These are phyloP conservation scores for Solanum ossicruentum DNA, from an alignment of 257 asterid species.

Conservation along the genomic window DNA sequence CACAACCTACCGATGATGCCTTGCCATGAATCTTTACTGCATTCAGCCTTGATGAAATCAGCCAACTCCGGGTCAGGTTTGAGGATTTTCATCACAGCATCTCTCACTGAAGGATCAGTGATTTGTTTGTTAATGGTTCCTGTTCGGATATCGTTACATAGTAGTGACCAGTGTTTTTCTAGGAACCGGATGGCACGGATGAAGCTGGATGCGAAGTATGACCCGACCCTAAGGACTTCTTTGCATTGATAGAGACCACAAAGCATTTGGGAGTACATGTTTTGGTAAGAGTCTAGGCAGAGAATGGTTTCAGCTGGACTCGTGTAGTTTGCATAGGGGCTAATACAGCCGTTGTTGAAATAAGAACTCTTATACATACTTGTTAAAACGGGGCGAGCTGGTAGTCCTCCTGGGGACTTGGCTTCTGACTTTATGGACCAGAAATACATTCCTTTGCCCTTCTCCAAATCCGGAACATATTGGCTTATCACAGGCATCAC, in stretches of 20 bases:
- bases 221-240: background rate
- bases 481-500: background rate
- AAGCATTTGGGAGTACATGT: background rate
- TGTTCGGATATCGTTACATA: background rate
- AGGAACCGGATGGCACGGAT: background rate
- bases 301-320: background rate
- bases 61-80: conserved; percentile 1
- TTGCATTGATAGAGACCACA: background rate
- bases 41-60: background rate
- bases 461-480: background rate
- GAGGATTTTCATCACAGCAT: background rate
- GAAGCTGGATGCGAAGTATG: background rate
- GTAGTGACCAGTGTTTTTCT: background rate
- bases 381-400: background rate
- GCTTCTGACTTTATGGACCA: background rate
- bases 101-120: background rate
- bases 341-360: background rate
- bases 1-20: background rate
- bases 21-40: background rate
- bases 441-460: conserved; percentile 3
- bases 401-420: background rate
- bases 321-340: background rate
- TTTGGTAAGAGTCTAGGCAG: background rate
- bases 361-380: background rate
- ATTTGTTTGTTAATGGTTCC: background rate